Evolutionary conservation across 2,329 filamentous ascomycete genomes (phyloP).

Genomic region (Fusarium kyushuense): DNA sequence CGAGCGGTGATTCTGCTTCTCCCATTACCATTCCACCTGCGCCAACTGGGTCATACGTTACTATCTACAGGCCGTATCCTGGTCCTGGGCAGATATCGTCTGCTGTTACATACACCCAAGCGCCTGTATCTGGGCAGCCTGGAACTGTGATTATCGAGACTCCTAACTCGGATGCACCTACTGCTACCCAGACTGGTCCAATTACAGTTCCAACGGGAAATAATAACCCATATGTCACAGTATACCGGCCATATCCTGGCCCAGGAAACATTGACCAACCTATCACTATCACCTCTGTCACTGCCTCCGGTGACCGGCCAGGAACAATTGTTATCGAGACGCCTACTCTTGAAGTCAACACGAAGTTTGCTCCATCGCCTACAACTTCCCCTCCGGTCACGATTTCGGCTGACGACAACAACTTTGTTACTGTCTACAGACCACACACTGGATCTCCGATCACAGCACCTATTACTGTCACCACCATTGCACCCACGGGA

Average conservation of each 20-base stretch:
- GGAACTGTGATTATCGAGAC: conserved; percentile 38
- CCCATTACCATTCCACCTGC: conserved; percentile 29
- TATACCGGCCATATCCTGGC: conserved; percentile 33
- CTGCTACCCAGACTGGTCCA: conserved; percentile 21
- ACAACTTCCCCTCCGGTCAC: conserved; percentile 18
- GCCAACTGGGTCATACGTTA: conserved; percentile 31
- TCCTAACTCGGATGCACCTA: conserved; percentile 26
- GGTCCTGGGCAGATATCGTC: conserved; percentile 28
- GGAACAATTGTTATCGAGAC: conserved; percentile 38
- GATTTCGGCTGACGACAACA: background rate
- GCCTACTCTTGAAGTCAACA: conserved; percentile 25
- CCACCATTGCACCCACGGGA: conserved; percentile 35
- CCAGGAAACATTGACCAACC: conserved; percentile 35
- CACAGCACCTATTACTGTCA: conserved; percentile 35
- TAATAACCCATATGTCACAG: conserved; percentile 32
- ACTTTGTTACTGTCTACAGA: conserved; percentile 34
- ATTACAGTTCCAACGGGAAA: conserved; percentile 22
- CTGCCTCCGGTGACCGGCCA: conserved; percentile 24
- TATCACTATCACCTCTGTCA: conserved; percentile 29
- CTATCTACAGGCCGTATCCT: conserved; percentile 31
- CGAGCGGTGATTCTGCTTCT: background rate
- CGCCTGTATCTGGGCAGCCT: conserved; percentile 25
- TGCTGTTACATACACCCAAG: conserved; percentile 27
- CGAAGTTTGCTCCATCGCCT: conserved; percentile 23
- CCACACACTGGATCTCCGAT: conserved; percentile 27